Base-by-base conservation (phyloP, 2,329 filamentous ascomycete species). In the Venturiaceae sp. region DNA sequence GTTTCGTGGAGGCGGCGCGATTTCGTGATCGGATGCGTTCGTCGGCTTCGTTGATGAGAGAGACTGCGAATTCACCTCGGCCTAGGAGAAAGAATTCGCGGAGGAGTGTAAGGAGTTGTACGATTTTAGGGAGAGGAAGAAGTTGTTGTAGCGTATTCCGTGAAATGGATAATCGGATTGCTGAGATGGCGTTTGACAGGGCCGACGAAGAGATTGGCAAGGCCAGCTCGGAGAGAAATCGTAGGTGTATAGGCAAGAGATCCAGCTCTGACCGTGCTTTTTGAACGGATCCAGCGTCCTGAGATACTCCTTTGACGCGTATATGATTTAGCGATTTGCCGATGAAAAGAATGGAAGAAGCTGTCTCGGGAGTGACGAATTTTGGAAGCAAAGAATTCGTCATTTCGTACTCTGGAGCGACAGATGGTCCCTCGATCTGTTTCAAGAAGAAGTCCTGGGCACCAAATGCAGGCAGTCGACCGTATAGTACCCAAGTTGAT, bases 401-500 rank as follows among this genome's bases (percentile, higher is more conserved):
- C n/a, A 58, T 26, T 33, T 59, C 78, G 11, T 75, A 73, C 50
- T 75, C 68, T 46, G 70, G 63, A 57, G 72, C 65, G 41, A 69
- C 66, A 28, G 69, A 69, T 53, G 78, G 67, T 36, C 62, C 64
- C 14, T 65, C 61, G 13, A 37, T 60, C 9, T 56, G 30, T 28
- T 71, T 66, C 21, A 97, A 83, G 68, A 96, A 96, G 69, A 97
- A 97, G 71, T 97, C 92, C n/a, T 82, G 80, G 5, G 80, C 81
- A 2, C 90, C 90, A 68, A 89, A 85, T 14, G 80, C 81, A 0
- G 92, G 92, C 59, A 96, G 74, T 55, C 87, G 84, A 5, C 94
- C 94, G 69, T 96, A 95, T 14, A 97, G 74, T 8, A 97, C 80
- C 92, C 92, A 99, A 28, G 88, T 88, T 3, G 90, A 88, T 11